A percentile compares a stretch with the other conserved stretches of the same genome.
phyloP scores from a whole-genome alignment of 768 basidiomycete genomes.

The Podaxis sp. region DNA sequence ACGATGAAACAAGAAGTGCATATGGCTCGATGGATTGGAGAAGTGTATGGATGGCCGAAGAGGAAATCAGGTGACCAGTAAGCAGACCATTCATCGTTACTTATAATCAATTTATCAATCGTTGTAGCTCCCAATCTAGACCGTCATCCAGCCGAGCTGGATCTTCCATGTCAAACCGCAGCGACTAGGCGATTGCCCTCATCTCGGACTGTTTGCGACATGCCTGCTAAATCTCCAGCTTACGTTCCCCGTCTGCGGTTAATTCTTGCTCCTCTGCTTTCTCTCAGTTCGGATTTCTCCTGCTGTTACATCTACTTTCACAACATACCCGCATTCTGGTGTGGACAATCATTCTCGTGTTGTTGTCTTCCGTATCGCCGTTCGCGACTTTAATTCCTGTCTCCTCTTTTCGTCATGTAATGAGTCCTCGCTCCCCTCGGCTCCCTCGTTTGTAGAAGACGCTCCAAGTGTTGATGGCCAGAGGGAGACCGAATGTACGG shows the following conservation, averaged over 20 bases:
- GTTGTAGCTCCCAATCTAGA: slow-evolving; percentile 28
- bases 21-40: slow-evolving; percentile 86
- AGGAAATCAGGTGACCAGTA: slow-evolving; percentile 47
- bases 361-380: background rate
- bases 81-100: slow-evolving; percentile 18
- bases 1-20: slow-evolving; percentile 81
- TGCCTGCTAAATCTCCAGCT: background rate
- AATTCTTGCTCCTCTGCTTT: slow-evolving; percentile 1
- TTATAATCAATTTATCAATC: slow-evolving; percentile 2
- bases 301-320: slow-evolving; percentile 12
- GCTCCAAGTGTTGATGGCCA: background rate
- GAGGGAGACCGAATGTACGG: background rate
- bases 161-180: slow-evolving; percentile 11
- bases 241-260: background rate
- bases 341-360: slow-evolving; percentile 1
- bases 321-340: slow-evolving; percentile 14
- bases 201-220: background rate
- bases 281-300: slow-evolving; percentile 2
- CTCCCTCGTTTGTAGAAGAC: background rate
- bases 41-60: slow-evolving; percentile 81
- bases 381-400: background rate
- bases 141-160: slow-evolving; percentile 28
- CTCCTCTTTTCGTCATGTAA: background rate
- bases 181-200: slow-evolving; percentile 4
- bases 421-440: background rate